Evolutionary conservation across 2,329 filamentous ascomycete genomes (phyloP).

Genomic region (Pseudogymnoascus sp.): DNA sequence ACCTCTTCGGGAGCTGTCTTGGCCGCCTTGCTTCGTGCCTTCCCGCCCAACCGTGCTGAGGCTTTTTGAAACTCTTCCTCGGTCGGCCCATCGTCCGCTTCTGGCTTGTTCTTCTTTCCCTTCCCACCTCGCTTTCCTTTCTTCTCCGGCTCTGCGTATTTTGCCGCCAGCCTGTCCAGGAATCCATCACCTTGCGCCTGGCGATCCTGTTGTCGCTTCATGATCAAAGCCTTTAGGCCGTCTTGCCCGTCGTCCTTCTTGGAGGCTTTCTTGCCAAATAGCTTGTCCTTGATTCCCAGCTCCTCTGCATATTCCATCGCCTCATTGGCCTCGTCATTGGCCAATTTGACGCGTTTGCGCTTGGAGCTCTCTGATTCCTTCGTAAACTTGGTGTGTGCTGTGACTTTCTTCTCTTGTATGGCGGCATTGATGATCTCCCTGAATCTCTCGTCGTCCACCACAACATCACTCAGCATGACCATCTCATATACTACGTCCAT

Average conservation of each 20-base stretch:
- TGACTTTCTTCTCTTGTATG: constrained; percentile 61
- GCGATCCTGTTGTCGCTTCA: constrained; percentile 58
- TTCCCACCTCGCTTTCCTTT: constrained; percentile 37
- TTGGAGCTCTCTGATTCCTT: constrained; percentile 62
- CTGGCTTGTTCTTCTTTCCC: constrained; percentile 54
- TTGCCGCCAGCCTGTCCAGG: constrained; percentile 66
- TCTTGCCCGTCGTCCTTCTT: constrained; percentile 38
- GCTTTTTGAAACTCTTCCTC: constrained; percentile 55
- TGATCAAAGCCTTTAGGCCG: constrained; percentile 66
- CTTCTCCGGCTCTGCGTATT: constrained; percentile 48
- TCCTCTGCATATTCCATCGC: constrained; percentile 69
- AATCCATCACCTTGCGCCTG: constrained; percentile 41
- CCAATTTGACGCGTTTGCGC: constrained; percentile 50
- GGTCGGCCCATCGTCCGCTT: constrained; percentile 47
- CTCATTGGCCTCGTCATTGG: constrained; percentile 60
- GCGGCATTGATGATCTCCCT: constrained; percentile 71
- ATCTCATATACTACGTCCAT: constrained; percentile 70
- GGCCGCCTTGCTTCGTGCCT: neutral
- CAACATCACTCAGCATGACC: constrained; percentile 78
- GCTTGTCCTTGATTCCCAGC: constrained; percentile 62
- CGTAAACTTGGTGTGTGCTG: constrained; percentile 59
- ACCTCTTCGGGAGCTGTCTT: neutral
- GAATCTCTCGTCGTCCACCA: constrained; percentile 81
- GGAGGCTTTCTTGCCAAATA: constrained; percentile 45
- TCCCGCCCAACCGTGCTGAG: constrained; percentile 37